Base-by-base conservation (phyloP, 345 rosid genomes). In the Citropsis articulata region DNA sequence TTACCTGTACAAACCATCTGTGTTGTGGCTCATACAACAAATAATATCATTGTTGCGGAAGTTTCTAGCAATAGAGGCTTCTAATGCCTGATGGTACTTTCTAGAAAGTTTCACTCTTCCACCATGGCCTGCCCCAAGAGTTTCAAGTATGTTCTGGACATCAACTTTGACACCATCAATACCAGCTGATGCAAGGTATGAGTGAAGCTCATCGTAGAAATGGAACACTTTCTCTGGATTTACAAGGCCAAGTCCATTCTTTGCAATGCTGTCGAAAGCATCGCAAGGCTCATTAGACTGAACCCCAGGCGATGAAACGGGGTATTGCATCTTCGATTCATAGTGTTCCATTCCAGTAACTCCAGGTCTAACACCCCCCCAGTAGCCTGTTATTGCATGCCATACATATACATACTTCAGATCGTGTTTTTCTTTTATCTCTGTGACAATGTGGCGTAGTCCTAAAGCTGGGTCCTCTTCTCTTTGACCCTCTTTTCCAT, bases 131-230 rank as follows among this genome's bases (percentile, higher is more conserved):
- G 83, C 86, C 12, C 95, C 93, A 9, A 91, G 92, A 62, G 93
- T 88, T 83, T 89, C 93, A 0, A 93, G 88, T 80, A 93, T 90
- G 84, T 90, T 91, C 66, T 91, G 96, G 61, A 90, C 98, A 75
- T 91, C 97, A 28, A 93, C 97, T 84, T 93, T 91, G 76, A 91
- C 93, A 27, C 97, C 97, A 55, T 91, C 92, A 2, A 91, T 82
- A 22, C 96, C 92, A 66, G 91, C 88, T 5, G 90, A 85, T 28
- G 98, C 87, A 13, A 93, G 93, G 81, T 93, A 91, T 0, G 90
- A 84, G 77, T 93, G 96, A 63, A 91, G 94, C 71, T 93, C 94
- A 45, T 91, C 75, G 56, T 91, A 93, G 79, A 91, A 93, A 83
- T 77, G 84, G 61, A 83, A 88, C 45, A 90, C 91, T 81, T 88